phyloP scores from a whole-genome alignment of 2,329 filamentous ascomycete genomes.

The Diatrype stigma region DNA sequence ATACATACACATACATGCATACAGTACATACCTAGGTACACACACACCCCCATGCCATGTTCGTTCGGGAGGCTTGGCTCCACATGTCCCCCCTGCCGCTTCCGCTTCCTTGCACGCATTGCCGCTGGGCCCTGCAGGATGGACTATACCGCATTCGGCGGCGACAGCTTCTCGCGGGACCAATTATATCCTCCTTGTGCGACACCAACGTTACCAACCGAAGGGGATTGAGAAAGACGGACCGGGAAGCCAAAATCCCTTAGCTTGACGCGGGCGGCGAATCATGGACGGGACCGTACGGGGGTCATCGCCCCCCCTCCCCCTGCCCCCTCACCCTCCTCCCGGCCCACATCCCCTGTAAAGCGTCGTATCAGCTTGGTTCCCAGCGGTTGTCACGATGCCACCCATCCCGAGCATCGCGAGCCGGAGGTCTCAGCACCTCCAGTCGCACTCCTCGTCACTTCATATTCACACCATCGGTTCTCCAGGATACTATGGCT shows the following conservation, averaged over 20 bases:
- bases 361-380: background rate
- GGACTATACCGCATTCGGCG: conserved; percentile 19
- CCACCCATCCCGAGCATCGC: background rate
- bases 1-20: background rate
- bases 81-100: conserved; percentile 1
- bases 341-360: conserved; percentile 1
- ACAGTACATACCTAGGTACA: background rate
- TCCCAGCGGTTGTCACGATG: background rate
- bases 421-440: background rate
- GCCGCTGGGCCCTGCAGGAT: conserved; percentile 19
- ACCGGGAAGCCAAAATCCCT: conserved; percentile 13
- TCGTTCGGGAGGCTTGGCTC: conserved; percentile 1
- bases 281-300: background rate
- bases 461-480: background rate
- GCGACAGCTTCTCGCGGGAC: conserved; percentile 17
- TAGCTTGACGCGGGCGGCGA: conserved; percentile 10
- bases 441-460: background rate
- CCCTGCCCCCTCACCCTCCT: background rate
- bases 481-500: background rate
- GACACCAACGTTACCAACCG: conserved; percentile 21
- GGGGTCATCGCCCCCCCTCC: background rate
- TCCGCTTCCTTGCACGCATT: conserved; percentile 20
- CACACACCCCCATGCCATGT: background rate
- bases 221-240: conserved; percentile 15
- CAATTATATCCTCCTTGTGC: conserved; percentile 17